Percentiles rank a stretch among this genome's conserved stretches.
phyloP scores from a whole-genome alignment of 1,284 basidiomycete species.

The Volvariella volvacea region DNA sequence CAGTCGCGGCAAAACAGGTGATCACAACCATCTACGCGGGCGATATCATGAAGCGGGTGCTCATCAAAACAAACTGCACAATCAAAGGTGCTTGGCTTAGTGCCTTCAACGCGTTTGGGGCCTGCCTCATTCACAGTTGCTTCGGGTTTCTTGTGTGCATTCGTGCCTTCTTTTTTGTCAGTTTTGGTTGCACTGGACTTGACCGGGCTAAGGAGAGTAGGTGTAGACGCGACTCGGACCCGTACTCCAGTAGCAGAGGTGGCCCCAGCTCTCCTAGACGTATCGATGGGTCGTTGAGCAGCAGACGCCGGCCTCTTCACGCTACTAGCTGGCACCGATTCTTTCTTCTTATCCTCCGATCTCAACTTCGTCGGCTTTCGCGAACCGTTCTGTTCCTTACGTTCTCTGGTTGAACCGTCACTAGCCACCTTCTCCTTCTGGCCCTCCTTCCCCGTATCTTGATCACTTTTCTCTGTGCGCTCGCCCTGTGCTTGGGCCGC shows the following conservation, averaged over 20 bases:
- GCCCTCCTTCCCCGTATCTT: too few species aligned
- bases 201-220: not conserved
- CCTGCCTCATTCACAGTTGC: not conserved
- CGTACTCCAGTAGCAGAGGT: not conserved
- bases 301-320: too few species aligned
- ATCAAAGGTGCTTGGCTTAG: slow-evolving; percentile 28
- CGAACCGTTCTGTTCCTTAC: too few species aligned
- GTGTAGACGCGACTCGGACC: not conserved
- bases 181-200: not conserved
- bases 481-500: too few species aligned
- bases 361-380: too few species aligned
- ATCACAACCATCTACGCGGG: slow-evolving; percentile 37
- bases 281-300: too few species aligned
- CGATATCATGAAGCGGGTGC: slow-evolving; percentile 36
- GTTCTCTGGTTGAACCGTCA: too few species aligned
- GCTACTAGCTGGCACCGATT: too few species aligned
- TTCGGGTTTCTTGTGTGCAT: not conserved
- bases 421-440: too few species aligned
- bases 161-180: too few species aligned
- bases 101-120: slow-evolving; percentile 20
- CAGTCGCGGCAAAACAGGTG: slow-evolving; percentile 55
- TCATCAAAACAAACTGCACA: slow-evolving; percentile 57
- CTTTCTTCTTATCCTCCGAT: too few species aligned
- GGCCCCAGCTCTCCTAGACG: not conserved
- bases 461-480: too few species aligned